Conservation (phyloP, 441 rosid genomes). For the Pelargonium australe region DNA sequence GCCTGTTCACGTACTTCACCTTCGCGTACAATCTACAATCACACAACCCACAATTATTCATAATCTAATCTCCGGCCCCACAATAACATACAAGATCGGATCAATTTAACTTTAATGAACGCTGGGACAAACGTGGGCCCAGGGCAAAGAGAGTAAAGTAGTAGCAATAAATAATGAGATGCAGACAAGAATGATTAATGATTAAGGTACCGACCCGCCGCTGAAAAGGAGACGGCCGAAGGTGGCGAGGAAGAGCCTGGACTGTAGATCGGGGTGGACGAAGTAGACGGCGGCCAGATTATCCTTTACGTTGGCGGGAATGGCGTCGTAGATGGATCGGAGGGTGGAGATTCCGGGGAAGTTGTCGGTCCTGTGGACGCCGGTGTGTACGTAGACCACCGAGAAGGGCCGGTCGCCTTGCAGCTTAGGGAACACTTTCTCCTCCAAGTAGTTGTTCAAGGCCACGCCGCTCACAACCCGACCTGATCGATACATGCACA, state of each 20-base stretch:
- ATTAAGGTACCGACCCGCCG: slow-evolving; percentile 45
- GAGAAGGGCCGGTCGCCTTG: slow-evolving; percentile 25
- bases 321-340: slow-evolving; percentile 60
- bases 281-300: slow-evolving; percentile 24
- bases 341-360: slow-evolving; percentile 67
- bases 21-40: slow-evolving; percentile 17
- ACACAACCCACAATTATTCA: no score
- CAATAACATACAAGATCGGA: no score
- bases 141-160: no score
- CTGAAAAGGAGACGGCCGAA: slow-evolving; percentile 66
- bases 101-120: no score
- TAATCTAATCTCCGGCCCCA: no score
- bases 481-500: slow-evolving; percentile 20
- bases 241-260: slow-evolving; percentile 53
- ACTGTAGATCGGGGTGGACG: no score
- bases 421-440: slow-evolving; percentile 50
- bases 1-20: slow-evolving; percentile 21
- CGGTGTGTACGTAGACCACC: no score
- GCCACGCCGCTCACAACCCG: slow-evolving; percentile 47
- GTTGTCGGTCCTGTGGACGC: no score
- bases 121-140: no score
- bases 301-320: slow-evolving; percentile 51
- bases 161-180: no score
- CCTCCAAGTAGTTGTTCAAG: slow-evolving; percentile 45
- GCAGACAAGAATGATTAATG: no score